Evolutionary conservation across 805 yeast species (phyloP).

Genomic region (Sporopachydermia lactativora): DNA sequence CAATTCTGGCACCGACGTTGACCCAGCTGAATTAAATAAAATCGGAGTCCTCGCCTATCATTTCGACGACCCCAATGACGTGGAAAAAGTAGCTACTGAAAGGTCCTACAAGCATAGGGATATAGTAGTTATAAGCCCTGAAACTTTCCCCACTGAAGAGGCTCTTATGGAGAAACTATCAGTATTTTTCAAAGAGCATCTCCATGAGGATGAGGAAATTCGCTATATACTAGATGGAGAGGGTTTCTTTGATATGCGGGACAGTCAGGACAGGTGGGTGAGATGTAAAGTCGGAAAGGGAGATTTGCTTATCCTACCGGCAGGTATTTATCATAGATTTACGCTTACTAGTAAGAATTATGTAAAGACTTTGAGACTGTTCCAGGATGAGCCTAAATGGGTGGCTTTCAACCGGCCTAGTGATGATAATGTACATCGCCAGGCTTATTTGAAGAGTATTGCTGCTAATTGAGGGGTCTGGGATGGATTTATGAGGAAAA

Average conservation of each 20-base stretch:
- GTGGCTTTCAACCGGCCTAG: conserved; percentile 65
- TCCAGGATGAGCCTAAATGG: conserved; percentile 96
- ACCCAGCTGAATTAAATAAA: conserved; percentile 31
- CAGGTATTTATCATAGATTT: conserved; percentile 90
- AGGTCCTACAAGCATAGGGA: conserved; percentile 77
- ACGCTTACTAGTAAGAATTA: conserved; percentile 51
- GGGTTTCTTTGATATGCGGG: conserved; percentile 85
- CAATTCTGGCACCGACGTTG: conserved; percentile 49
- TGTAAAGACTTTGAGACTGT: conserved; percentile 69
- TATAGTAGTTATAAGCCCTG: conserved; percentile 42
- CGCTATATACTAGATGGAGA: conserved; percentile 80
- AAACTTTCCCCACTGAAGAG: conserved; percentile 48
- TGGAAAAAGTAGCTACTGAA: conserved; percentile 51
- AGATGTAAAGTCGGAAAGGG: conserved; percentile 48
- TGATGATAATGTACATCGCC: conserved; percentile 31
- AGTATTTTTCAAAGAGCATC: conserved; percentile 68
- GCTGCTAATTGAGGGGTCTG: too few species aligned
- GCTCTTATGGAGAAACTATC: conserved; percentile 52
- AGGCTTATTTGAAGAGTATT: conserved; percentile 28
- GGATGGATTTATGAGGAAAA: too few species aligned
- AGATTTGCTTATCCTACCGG: conserved; percentile 66
- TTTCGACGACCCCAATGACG: conserved; percentile 33
- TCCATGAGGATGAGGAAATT: conserved; percentile 96
- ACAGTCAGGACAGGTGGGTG: conserved; percentile 53
- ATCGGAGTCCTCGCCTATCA: conserved; percentile 60